These are phyloP conservation scores for Myochromella boudieri DNA, from an alignment of 768 basidiomycete genomes.

Conservation along the genomic window DNA sequence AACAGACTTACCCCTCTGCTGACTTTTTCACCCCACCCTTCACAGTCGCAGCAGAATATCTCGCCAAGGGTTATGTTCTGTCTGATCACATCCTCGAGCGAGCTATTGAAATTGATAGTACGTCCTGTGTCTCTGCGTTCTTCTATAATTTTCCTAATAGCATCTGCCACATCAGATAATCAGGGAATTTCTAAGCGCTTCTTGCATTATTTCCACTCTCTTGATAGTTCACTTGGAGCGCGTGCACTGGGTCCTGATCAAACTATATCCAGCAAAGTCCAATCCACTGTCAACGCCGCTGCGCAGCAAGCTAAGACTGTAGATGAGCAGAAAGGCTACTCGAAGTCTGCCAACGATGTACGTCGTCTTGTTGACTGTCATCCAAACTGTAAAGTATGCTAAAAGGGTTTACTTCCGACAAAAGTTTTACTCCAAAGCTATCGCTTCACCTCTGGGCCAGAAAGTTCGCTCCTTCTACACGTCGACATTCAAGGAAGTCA, in stretches of 20 bases:
- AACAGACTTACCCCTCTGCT: no score
- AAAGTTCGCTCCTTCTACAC: conserved; percentile 86
- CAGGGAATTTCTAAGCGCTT: conserved; percentile 90
- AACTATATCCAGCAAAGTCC: conserved; percentile 76
- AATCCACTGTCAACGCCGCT: conserved; percentile 61
- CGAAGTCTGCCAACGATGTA: conserved; percentile 70
- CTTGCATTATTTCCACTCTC: conserved; percentile 68
- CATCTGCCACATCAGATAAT: conserved; percentile 45
- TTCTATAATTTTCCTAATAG: not conserved
- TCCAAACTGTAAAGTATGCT: no score
- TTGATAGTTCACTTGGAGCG: conserved; percentile 73
- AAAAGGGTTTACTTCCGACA: not conserved
- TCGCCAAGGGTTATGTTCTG: conserved; percentile 85
- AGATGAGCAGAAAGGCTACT: conserved; percentile 80
- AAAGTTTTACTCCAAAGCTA: conserved; percentile 77
- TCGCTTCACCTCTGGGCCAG: conserved; percentile 75
- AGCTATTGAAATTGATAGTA: conserved; percentile 83
- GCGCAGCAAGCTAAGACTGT: conserved; percentile 68
- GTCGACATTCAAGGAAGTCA: conserved; percentile 79
- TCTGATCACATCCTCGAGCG: conserved; percentile 76
- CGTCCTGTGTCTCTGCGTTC: no score
- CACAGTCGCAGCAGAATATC: conserved; percentile 87
- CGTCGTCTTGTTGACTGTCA: no score
- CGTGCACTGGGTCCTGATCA: conserved; percentile 77
- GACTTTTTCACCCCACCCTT: not conserved